Percentiles rank a stretch among this genome's conserved stretches.
Evolutionary conservation across 176 grass and related monocot genomes (phyloP).

Genomic region (Bromus sterilis): DNA sequence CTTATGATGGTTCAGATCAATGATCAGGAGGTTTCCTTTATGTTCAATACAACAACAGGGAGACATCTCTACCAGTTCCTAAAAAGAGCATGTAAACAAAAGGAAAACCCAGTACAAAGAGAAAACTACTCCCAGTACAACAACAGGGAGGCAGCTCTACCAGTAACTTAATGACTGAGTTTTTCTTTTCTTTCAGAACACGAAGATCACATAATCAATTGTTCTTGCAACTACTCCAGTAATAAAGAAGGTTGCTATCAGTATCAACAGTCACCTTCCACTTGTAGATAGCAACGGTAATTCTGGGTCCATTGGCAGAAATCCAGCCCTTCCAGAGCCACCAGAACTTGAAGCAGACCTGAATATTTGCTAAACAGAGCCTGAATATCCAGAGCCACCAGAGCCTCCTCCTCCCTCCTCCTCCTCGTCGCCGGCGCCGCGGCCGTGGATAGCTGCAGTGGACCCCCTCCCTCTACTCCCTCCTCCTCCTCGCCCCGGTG

Average conservation of each 20-base stretch:
- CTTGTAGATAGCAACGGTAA: slow-evolving; percentile 36
- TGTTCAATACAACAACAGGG: not conserved
- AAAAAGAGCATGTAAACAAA: not conserved
- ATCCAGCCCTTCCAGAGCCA: slow-evolving; percentile 40
- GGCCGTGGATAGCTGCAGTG: too few relatives aligned
- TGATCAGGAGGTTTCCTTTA: not conserved
- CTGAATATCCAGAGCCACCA: too few relatives aligned
- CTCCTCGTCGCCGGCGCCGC: too few relatives aligned
- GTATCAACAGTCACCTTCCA: slow-evolving; percentile 45
- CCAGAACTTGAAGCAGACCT: slow-evolving; percentile 73
- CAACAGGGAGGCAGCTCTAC: too few relatives aligned
- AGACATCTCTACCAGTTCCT: not conserved
- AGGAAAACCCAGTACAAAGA: not conserved
- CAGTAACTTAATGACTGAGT: not conserved
- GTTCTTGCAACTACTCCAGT: not conserved
- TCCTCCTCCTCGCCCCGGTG: too few relatives aligned
- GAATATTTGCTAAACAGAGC: too few relatives aligned
- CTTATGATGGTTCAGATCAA: not conserved
- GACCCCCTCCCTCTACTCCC: too few relatives aligned
- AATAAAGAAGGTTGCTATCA: not conserved
- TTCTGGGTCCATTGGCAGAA: slow-evolving; percentile 48
- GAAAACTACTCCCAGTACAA: too few relatives aligned
- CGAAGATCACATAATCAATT: slow-evolving; percentile 2
- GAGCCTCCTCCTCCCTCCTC: too few relatives aligned
- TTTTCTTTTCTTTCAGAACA: not conserved